Conservation (phyloP, 495 filamentous ascomycete genomes). For the Coniosporium apollinis region DNA sequence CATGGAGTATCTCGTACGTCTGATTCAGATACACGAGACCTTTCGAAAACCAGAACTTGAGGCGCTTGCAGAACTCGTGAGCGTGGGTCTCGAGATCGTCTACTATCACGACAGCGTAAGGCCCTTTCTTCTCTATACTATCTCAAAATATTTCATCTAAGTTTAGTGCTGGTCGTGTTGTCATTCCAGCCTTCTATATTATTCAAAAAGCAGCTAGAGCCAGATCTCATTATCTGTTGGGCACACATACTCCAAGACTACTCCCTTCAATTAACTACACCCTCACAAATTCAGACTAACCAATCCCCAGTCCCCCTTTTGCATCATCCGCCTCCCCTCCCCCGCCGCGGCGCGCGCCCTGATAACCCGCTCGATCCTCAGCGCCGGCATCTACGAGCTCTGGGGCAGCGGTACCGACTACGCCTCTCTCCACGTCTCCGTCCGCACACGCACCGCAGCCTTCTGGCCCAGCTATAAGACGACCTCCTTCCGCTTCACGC, state of each 20-base stretch:
- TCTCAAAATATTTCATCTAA: conserved; percentile 11
- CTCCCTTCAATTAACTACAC: too few relatives aligned
- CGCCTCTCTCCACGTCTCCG: conserved; percentile 46
- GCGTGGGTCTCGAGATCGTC: conserved; percentile 51
- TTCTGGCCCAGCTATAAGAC: conserved; percentile 47
- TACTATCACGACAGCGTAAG: conserved; percentile 57
- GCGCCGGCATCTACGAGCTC: conserved; percentile 68
- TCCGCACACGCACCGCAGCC: conserved; percentile 38
- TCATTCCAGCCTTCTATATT: too few relatives aligned
- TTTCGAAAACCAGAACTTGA: conserved; percentile 81
- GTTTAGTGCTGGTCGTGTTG: too few relatives aligned
- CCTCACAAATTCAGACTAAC: too few relatives aligned
- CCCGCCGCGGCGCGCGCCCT: conserved; percentile 46
- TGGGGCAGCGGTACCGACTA: conserved; percentile 65
- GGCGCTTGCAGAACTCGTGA: conserved; percentile 53
- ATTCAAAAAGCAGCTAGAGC: too few relatives aligned
- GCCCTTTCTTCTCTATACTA: not conserved
- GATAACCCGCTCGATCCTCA: conserved; percentile 59
- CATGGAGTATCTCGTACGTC: conserved; percentile 73
- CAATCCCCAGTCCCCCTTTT: conserved; percentile 75
- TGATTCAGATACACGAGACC: conserved; percentile 76
- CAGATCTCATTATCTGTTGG: too few relatives aligned
- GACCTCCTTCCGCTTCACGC: conserved; percentile 59
- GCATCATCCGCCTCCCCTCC: conserved; percentile 52
- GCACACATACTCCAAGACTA: too few relatives aligned